Evolutionary conservation across 2,329 filamentous ascomycete species (phyloP).

Genomic region (Colletotrichum tropicicola): DNA sequence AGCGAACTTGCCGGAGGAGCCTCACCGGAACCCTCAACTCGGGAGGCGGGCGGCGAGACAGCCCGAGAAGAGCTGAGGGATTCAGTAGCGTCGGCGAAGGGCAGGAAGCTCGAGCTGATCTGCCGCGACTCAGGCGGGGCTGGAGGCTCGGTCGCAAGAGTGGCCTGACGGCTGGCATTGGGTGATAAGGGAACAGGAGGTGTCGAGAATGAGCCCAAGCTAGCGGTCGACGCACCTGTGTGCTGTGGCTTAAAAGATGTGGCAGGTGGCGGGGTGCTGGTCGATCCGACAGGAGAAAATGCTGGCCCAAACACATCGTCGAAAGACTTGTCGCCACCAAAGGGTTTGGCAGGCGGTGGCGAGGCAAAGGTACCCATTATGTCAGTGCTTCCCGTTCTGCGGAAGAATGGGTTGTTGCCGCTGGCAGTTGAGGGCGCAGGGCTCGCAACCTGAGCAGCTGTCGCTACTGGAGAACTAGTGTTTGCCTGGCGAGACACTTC

Average conservation of each 20-base stretch:
- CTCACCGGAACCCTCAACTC: conserved; percentile 62
- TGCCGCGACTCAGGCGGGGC: conserved; percentile 79
- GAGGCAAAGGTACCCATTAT: conserved; percentile 64
- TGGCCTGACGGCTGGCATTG: conserved; percentile 69
- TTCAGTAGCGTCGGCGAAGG: conserved; percentile 72
- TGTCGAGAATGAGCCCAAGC: conserved; percentile 60
- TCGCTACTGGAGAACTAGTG: conserved; percentile 57
- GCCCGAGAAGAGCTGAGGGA: conserved; percentile 82
- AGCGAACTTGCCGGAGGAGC: conserved; percentile 36
- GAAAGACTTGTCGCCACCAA: conserved; percentile 74
- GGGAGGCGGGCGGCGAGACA: conserved; percentile 73
- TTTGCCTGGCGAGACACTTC: conserved; percentile 64
- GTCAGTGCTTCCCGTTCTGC: conserved; percentile 70
- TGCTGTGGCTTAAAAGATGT: conserved; percentile 72
- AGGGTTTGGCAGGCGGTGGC: conserved; percentile 52
- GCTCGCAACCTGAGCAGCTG: conserved; percentile 67
- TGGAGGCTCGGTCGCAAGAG: conserved; percentile 62
- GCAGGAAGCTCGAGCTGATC: conserved; percentile 79
- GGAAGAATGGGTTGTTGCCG: conserved; percentile 95
- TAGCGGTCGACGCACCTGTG: conserved; percentile 64
- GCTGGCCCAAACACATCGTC: conserved; percentile 87
- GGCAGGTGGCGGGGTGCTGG: conserved; percentile 55
- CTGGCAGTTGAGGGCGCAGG: conserved; percentile 75
- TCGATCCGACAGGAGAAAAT: conserved; percentile 56
- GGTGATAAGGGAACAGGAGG: conserved; percentile 66